Evolutionary conservation across 495 filamentous ascomycete species (phyloP).

Genomic region (Achaetomiella virescens): DNA sequence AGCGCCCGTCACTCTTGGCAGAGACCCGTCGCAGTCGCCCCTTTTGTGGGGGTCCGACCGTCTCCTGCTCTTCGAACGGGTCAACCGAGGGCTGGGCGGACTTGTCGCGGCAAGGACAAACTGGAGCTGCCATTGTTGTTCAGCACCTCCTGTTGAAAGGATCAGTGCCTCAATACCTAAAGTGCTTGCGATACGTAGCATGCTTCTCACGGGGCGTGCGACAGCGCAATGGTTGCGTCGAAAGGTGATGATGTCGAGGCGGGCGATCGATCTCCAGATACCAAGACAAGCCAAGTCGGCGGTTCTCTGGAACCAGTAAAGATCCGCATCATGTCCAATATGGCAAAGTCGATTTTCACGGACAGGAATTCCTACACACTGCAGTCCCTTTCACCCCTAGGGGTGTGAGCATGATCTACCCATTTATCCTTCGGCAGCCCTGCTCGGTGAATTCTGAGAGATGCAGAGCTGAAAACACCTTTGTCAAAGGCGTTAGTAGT

Average conservation of each 20-base stretch:
- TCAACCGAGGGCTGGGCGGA: not conserved
- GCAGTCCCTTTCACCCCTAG: not conserved
- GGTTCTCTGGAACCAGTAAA: conserved; percentile 11
- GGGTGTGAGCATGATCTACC: not conserved
- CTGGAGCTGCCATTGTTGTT: too few species aligned
- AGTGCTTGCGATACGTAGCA: too few species aligned
- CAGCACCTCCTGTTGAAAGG: too few species aligned
- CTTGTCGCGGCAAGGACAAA: too few species aligned
- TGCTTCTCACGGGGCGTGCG: not conserved
- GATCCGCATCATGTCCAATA: conserved; percentile 8
- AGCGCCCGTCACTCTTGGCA: conserved; percentile 9
- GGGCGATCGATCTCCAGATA: not conserved
- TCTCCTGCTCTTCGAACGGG: not conserved
- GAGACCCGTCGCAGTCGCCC: not conserved
- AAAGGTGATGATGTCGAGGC: not conserved
- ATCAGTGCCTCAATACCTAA: too few species aligned
- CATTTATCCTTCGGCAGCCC: not conserved
- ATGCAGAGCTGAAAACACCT: not conserved
- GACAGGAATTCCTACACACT: not conserved
- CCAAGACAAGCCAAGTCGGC: conserved; percentile 16
- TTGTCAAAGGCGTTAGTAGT: not conserved
- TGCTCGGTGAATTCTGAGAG: not conserved
- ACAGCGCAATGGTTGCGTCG: not conserved
- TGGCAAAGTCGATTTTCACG: not conserved
- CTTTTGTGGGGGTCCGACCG: not conserved